Evolutionary conservation across 179 eudicot species (phyloP).

Genomic region (Amaranthus tricolor): DNA sequence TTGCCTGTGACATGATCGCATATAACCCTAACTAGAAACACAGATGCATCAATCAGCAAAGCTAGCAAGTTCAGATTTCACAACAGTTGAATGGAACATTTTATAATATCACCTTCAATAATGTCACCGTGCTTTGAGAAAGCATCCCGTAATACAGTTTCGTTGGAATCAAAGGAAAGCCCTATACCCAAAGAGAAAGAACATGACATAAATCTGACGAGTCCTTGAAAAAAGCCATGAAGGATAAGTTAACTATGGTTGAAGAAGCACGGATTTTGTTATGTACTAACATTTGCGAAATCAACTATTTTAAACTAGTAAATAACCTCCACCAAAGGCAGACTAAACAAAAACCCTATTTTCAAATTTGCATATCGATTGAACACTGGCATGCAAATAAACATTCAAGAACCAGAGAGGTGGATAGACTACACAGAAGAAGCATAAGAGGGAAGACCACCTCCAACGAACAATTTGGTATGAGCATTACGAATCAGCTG

Average conservation of each 20-base stretch:
- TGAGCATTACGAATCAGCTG: conserved; percentile 27
- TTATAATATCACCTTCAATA: conserved; percentile 51
- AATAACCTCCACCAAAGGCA: background rate
- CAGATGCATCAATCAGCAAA: conserved; percentile 3
- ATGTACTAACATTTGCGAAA: no score
- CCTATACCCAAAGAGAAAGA: conserved; percentile 45
- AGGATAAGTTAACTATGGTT: background rate
- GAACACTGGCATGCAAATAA: background rate
- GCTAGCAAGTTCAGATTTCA: background rate
- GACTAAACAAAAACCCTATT: background rate
- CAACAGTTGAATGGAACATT: background rate
- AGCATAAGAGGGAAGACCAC: conserved; percentile 24
- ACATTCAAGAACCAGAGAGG: background rate
- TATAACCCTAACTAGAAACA: conserved; percentile 51
- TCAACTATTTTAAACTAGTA: no score
- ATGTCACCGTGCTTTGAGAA: conserved; percentile 60
- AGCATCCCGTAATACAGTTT: conserved; percentile 53
- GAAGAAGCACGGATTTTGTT: background rate
- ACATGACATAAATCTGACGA: background rate
- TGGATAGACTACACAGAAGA: background rate
- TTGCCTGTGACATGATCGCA: conserved; percentile 65
- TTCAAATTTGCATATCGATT: background rate
- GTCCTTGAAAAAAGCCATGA: background rate
- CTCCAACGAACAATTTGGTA: conserved; percentile 54
- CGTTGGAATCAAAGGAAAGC: conserved; percentile 72